A percentile compares a stretch with the other conserved stretches of the same genome.
phyloP scores from a whole-genome alignment of 2,329 filamentous ascomycete genomes.

The Tympanopsis confertula region DNA sequence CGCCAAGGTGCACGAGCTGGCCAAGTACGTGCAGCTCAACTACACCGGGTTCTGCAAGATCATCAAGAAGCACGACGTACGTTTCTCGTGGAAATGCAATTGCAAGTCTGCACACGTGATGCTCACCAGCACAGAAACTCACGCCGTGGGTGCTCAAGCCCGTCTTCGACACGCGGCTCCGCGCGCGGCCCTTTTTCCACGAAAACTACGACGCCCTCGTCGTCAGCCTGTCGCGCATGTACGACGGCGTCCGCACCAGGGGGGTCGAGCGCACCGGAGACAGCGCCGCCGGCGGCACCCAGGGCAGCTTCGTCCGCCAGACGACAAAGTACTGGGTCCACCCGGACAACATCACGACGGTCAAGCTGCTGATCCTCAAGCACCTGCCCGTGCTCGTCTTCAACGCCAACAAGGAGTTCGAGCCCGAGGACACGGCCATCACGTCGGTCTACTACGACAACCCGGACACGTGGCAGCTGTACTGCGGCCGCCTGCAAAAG shows the following conservation, averaged over 20 bases:
- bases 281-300: constrained; percentile 75
- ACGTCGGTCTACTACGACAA: constrained; percentile 99
- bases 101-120: not conserved
- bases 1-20: constrained; percentile 92
- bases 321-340: constrained; percentile 99
- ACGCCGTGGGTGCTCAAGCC: constrained; percentile 87
- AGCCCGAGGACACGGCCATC: constrained; percentile 80
- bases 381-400: constrained; percentile 95
- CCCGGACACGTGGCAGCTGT: constrained; percentile 83
- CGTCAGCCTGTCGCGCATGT: constrained; percentile 85
- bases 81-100: constrained; percentile 18
- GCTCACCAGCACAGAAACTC: constrained; percentile 55
- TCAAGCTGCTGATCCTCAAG: constrained; percentile 96
- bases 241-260: constrained; percentile 84
- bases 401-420: constrained; percentile 94
- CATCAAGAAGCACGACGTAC: constrained; percentile 96
- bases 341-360: constrained; percentile 91
- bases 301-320: constrained; percentile 91
- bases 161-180: constrained; percentile 88
- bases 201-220: constrained; percentile 97
- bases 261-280: constrained; percentile 90
- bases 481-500: constrained; percentile 90
- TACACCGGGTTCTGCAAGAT: constrained; percentile 99
- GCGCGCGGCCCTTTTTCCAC: constrained; percentile 95
- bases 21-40: constrained; percentile 96